phyloP scores from a whole-genome alignment of 768 basidiomycete genomes.

The Chlorophyllum brunneum region DNA sequence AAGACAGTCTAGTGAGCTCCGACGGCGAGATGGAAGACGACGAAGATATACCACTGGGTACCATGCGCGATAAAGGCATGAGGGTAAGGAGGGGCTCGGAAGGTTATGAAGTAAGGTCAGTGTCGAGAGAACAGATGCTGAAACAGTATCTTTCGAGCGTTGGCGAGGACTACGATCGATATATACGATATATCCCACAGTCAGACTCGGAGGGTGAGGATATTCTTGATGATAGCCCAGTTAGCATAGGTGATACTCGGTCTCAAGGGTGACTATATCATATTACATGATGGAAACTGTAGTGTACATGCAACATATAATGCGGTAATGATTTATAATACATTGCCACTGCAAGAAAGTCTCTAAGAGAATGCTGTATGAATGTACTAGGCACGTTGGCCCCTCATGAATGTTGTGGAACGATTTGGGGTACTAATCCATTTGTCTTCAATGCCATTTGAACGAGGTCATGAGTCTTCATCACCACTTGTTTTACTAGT shows the following conservation, averaged over 20 bases:
- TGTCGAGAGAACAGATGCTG: conserved; percentile 63
- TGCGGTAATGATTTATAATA: neutral
- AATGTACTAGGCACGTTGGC: neutral
- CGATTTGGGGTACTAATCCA: neutral
- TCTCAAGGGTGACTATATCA: neutral
- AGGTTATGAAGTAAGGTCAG: conserved; percentile 69
- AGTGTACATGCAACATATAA: conserved; percentile 3
- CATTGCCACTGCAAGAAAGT: neutral
- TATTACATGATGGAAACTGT: neutral
- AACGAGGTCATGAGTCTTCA: conserved; percentile 26
- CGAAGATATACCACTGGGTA: conserved; percentile 5
- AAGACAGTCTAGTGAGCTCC: conserved; percentile 23
- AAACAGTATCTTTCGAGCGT: conserved; percentile 49
- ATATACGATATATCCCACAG: conserved; percentile 66
- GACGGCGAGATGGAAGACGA: conserved; percentile 23
- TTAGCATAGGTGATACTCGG: too few species aligned
- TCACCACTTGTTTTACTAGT: conserved; percentile 27
- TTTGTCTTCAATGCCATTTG: conserved; percentile 4
- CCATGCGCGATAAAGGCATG: conserved; percentile 13
- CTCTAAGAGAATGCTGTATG: too few species aligned
- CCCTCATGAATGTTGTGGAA: neutral
- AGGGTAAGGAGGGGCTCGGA: conserved; percentile 72
- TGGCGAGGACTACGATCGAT: conserved; percentile 55
- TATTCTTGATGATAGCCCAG: conserved; percentile 24
- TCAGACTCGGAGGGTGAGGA: conserved; percentile 43